Percentiles rank a stretch among this genome's conserved stretches.
These are phyloP conservation scores for Dimargaris xerosporica DNA, from an alignment of 192 early-diverging fungal species.

Conservation along the genomic window DNA sequence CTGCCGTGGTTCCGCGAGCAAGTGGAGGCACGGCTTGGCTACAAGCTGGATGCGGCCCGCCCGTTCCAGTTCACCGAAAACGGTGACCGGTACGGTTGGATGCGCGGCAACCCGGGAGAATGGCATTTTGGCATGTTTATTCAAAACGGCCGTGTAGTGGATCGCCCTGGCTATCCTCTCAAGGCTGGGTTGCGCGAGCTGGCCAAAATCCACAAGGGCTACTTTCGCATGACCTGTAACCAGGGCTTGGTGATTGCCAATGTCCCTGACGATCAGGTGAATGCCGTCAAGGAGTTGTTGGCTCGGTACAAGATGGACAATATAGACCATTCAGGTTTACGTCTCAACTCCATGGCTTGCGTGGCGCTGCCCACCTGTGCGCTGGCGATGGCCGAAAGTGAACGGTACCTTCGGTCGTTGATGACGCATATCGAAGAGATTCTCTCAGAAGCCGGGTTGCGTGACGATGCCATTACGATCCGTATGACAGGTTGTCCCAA, in stretches of 20 bases:
- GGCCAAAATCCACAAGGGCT: constrained; percentile 53
- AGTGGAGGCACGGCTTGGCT: constrained; percentile 69
- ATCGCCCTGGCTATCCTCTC: constrained; percentile 51
- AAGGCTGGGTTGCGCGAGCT: constrained; percentile 68
- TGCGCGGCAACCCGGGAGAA: constrained; percentile 16
- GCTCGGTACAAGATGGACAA: constrained; percentile 42
- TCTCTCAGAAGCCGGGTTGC: constrained; percentile 65
- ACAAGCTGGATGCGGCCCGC: constrained; percentile 43
- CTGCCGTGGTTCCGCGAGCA: constrained; percentile 81
- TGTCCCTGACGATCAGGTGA: constrained; percentile 51
- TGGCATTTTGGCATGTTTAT: constrained; percentile 75
- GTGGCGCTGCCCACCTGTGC: constrained; percentile 90
- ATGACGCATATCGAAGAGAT: constrained; percentile 63
- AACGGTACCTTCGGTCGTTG: constrained; percentile 82
- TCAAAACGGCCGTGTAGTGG: constrained; percentile 82
- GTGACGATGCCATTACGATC: constrained; percentile 80
- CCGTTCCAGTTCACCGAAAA: constrained; percentile 74
- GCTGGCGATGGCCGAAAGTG: constrained; percentile 93
- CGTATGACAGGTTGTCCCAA: constrained; percentile 99
- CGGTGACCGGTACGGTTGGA: constrained; percentile 92
- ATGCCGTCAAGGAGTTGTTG: too few species aligned
- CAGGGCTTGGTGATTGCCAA: constrained; percentile 77
- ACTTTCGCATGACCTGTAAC: constrained; percentile 84
- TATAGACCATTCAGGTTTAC: constrained; percentile 57
- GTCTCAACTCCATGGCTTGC: constrained; percentile 88